Base-by-base conservation (phyloP, 352 stramenopile genomes). In the Saprolegnia parasitica region DNA sequence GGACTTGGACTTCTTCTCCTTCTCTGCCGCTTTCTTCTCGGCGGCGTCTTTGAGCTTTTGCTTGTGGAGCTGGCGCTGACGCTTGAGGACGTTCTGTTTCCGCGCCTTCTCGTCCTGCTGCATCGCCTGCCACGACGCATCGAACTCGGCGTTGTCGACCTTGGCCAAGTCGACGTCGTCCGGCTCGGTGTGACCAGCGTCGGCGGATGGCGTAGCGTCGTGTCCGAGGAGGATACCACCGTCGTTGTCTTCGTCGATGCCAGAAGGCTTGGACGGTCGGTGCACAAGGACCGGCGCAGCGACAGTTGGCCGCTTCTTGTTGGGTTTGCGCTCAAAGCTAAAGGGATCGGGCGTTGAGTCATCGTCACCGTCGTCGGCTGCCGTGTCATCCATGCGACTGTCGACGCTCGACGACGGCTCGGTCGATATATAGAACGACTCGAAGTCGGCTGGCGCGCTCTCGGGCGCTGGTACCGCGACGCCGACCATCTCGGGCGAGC, bases 51-150 rank as follows among this genome's bases (percentile, higher is more conserved):
- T 35, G 29, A 35, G 29, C 56, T 50, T 65, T 65, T 65, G 56
- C 40, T 65, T 65, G 5, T 65, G 56, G 18, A 65, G 32, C 37
- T 65, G 56, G 8, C 56, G 56, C 40, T 65, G 56, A 16, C 35
- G 26, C 26, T 39, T 32, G 32, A 65, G 20, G 8, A 39, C 56
- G 20, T 65, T 65, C 23, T 65, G 56, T 24, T 65, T 65, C 32
- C 77, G 63, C 40, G 84, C 52, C 16, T 87, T 77, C 2, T 88
- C 76, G 45, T 87, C 76, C 24, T 87, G 78, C 37, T 83, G 76
- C 49, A 91, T 64, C 16, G 71, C 67, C 35, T 76, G 73, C 66
- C 91, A 82, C 10, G 78, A 74, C 0, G 65, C 58, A 39, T 91
- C 83, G 18, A 83, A 78, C 60, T 90, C 83, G 26, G 50, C 21